Evolutionary conservation across 2,329 filamentous ascomycete species (phyloP).

Genomic region (Calonectria hongkongensis): DNA sequence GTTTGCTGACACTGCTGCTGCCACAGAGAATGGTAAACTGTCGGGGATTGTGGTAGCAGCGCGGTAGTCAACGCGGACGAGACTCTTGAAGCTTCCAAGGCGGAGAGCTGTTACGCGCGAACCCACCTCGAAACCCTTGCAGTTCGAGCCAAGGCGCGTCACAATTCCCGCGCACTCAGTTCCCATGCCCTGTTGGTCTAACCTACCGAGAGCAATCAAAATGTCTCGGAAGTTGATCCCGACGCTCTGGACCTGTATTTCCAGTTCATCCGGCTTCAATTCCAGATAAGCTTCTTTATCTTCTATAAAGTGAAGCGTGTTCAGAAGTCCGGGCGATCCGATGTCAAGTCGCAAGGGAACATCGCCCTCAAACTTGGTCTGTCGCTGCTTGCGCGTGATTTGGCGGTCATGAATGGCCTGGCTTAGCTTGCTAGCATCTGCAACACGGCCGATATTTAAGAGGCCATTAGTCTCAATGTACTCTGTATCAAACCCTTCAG

Average conservation of each 20-base stretch:
- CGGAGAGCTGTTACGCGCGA: neutral
- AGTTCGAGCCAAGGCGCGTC: slow-evolving; percentile 31
- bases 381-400: neutral
- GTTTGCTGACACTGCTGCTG: neutral
- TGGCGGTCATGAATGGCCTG: neutral
- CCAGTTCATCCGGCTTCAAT: slow-evolving; percentile 17
- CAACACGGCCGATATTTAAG: neutral
- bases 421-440: neutral
- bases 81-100: neutral
- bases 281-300: neutral
- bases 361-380: neutral
- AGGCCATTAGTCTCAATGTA: slow-evolving; percentile 9
- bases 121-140: slow-evolving; percentile 7
- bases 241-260: slow-evolving; percentile 25
- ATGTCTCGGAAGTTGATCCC: slow-evolving; percentile 45
- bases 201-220: slow-evolving; percentile 48
- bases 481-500: slow-evolving; percentile 1
- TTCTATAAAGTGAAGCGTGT: slow-evolving; percentile 23
- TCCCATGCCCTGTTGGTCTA: slow-evolving; percentile 50
- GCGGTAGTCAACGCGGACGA: neutral
- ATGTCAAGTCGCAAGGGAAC: neutral
- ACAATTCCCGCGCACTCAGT: slow-evolving; percentile 40
- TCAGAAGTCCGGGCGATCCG: slow-evolving; percentile 21
- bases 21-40: neutral
- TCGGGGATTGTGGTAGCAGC: slow-evolving; percentile 28